These are phyloP conservation scores for Ramaria sp. DNA, from an alignment of 768 basidiomycete genomes.

Conservation along the genomic window DNA sequence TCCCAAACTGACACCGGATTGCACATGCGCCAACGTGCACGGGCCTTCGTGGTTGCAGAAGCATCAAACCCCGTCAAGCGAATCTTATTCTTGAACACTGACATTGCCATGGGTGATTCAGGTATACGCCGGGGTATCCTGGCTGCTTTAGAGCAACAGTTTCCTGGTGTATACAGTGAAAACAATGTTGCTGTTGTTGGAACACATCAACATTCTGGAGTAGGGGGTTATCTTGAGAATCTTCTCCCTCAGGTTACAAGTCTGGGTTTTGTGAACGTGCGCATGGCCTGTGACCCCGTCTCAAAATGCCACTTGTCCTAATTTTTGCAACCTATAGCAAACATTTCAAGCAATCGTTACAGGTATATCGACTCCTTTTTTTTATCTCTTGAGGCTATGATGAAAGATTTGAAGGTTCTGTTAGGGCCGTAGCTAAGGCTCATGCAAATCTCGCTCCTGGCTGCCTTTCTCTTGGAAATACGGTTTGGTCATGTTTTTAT, in stretches of 20 bases:
- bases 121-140: conserved; percentile 65
- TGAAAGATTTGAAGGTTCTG: conserved; percentile 20
- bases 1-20: conserved; percentile 62
- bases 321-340: conserved; percentile 18
- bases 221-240: conserved; percentile 71
- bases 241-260: conserved; percentile 68
- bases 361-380: conserved; percentile 25
- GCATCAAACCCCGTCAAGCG: conserved; percentile 42
- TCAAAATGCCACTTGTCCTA: not conserved
- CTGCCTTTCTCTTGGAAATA: conserved; percentile 52
- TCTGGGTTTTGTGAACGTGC: conserved; percentile 50
- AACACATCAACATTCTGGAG: conserved; percentile 65
- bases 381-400: not conserved
- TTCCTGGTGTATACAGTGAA: conserved; percentile 53
- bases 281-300: not conserved
- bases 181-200: conserved; percentile 67
- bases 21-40: conserved; percentile 70
- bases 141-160: conserved; percentile 39
- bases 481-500: conserved; percentile 14
- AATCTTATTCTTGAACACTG: conserved; percentile 68
- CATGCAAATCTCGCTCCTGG: conserved; percentile 53
- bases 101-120: conserved; percentile 76
- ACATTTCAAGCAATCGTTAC: conserved; percentile 62
- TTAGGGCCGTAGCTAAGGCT: conserved; percentile 57
- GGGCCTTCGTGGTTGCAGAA: conserved; percentile 68